A percentile compares a stretch with the other conserved stretches of the same genome.
Evolutionary conservation across 192 early-diverging fungal genomes (phyloP).

Genomic region (Coemansia sp.): DNA sequence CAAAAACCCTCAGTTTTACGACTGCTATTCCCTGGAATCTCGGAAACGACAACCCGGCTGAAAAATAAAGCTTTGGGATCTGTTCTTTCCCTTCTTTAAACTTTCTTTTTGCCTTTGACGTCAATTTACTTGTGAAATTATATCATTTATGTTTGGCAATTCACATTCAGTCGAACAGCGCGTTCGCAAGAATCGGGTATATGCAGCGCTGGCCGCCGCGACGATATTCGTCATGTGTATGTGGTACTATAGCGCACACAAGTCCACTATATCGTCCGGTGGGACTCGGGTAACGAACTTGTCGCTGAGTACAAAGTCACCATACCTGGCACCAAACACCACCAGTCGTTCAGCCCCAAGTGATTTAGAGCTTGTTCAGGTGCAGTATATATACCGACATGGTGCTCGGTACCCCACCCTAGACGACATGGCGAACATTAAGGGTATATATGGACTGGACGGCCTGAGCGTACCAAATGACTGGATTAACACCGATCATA

Average conservation of each 20-base stretch:
- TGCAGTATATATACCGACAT: slow-evolving; percentile 36
- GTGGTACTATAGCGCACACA: slow-evolving; percentile 4
- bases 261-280: not conserved
- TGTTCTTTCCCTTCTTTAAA: not conserved
- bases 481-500: slow-evolving; percentile 30
- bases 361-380: slow-evolving; percentile 23
- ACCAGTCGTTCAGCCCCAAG: not conserved
- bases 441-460: slow-evolving; percentile 4
- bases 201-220: not conserved
- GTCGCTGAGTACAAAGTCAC: slow-evolving; percentile 40
- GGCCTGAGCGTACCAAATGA: slow-evolving; percentile 10
- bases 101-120: not conserved
- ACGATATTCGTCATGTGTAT: not conserved
- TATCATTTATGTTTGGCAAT: slow-evolving; percentile 1
- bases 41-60: not conserved
- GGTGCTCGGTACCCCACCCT: slow-evolving; percentile 36
- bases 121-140: not conserved
- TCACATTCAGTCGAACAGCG: not conserved
- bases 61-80: not conserved
- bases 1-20: not conserved
- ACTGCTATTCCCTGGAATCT: not conserved
- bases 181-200: not conserved
- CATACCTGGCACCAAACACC: slow-evolving; percentile 11
- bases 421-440: slow-evolving; percentile 14
- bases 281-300: slow-evolving; percentile 5